Base-by-base conservation (phyloP, 2,329 filamentous ascomycete species). In the Ascochyta viciae-villosae region DNA sequence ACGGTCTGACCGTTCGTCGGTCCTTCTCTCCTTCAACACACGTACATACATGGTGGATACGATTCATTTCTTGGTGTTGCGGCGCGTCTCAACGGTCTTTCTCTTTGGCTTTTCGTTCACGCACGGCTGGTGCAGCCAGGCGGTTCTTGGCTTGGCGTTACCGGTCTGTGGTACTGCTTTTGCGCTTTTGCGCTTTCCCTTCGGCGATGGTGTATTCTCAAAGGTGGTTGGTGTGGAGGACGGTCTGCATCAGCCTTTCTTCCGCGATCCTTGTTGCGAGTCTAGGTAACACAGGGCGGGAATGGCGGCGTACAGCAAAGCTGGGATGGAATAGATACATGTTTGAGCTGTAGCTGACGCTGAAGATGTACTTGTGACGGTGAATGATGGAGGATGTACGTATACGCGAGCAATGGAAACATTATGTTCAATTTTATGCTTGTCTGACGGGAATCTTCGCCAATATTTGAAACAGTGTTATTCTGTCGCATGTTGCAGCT, bases 11-110 rank as follows among this genome's bases (percentile, higher is more conserved):
- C 47, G 57, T 55, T 56, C 50, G 48, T 34, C 51, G 58, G 57
- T 50, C 45, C 39, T 41, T 54, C 38, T 67, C 55, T 59, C 57
- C 50, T 66, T 64, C 53, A 61, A 57, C 60, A 67, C 62, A 54
- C 56, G 59, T 65, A 59, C 64, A 65, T 68, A 67, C 43, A 66
- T 62, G 66, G 55, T 54, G 64, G 57, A 42, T 40, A 45, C 48
- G 57, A 57, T 54, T 58, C 62, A 64, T 61, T 59, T 59, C 45
- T 59, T 43, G 66, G 64, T 63, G 61, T 68, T 63, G 19, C 46
- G 64, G 64, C 56, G 65, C 51, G 46, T 35, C 19, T 54, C 38
- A 4, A 48, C 34, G 43, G 44, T 44, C 41, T 16, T 44, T 53
- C 26, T 34, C 24, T 47, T 41, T 45, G 24, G 39, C 50, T 52